Conservation (phyloP, 768 basidiomycete genomes). For the Collybiopsis luxurians region DNA sequence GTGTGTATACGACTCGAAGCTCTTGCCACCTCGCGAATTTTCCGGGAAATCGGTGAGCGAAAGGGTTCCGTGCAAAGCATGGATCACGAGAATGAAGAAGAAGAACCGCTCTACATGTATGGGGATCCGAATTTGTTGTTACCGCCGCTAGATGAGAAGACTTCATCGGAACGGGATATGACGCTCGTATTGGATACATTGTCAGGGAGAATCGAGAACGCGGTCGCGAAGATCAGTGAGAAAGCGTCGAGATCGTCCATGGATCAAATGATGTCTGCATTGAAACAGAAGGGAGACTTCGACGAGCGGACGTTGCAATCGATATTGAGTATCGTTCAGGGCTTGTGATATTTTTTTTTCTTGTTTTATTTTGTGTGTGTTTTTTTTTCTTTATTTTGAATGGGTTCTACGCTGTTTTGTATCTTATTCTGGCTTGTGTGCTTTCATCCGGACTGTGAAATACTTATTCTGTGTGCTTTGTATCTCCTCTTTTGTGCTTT, state of each 20-base stretch:
- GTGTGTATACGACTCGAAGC: constrained; percentile 81
- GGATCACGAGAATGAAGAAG: constrained; percentile 17
- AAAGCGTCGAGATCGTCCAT: constrained; percentile 5
- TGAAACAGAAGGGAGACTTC: constrained; percentile 2
- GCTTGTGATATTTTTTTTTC: constrained; percentile 1
- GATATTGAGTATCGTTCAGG: constrained; percentile 3
- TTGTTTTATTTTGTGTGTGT: neutral
- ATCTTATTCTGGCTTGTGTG: too few species aligned
- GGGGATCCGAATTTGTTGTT: constrained; percentile 64
- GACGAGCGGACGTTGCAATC: constrained; percentile 11
- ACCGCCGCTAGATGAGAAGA: constrained; percentile 33
- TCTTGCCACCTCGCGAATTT: constrained; percentile 59
- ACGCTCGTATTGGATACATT: constrained; percentile 5
- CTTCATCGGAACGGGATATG: constrained; percentile 8
- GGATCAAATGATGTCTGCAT: constrained; percentile 3
- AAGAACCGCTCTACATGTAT: constrained; percentile 38
- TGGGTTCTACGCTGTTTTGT: too few species aligned
- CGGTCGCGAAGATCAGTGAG: constrained; percentile 12
- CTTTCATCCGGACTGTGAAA: too few species aligned
- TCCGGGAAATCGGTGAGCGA: constrained; percentile 42
- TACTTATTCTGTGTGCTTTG: too few species aligned
- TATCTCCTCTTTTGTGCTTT: too few species aligned
- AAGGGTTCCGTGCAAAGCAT: constrained; percentile 40
- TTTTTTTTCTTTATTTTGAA: neutral
- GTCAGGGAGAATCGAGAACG: constrained; percentile 8